These are phyloP conservation scores for Rostrohypoxylon terebratum DNA, from an alignment of 495 filamentous ascomycete species.

Conservation along the genomic window DNA sequence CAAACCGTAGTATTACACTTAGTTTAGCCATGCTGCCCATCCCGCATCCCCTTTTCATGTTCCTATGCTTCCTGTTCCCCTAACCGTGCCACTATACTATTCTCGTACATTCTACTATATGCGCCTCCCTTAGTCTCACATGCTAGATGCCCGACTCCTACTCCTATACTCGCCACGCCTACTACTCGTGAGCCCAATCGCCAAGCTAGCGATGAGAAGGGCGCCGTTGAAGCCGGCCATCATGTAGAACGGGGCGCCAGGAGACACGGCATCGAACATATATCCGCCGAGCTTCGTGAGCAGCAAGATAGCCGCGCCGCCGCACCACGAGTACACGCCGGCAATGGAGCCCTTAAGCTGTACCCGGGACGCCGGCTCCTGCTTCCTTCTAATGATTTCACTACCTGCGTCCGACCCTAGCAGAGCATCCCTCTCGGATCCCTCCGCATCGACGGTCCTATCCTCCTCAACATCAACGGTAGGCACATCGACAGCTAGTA, in stretches of 20 bases:
- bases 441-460: constrained; percentile 25
- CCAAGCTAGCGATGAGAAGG: constrained; percentile 69
- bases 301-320: constrained; percentile 89
- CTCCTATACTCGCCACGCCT: constrained; percentile 3
- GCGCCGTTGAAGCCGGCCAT: constrained; percentile 88
- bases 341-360: constrained; percentile 92
- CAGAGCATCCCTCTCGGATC: constrained; percentile 42
- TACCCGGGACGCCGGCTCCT: constrained; percentile 54
- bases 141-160: constrained; percentile 10
- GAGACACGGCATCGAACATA: constrained; percentile 77
- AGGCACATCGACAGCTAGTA: constrained; percentile 68
- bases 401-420: constrained; percentile 34
- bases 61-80: not conserved
- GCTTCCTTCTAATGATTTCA: constrained; percentile 3
- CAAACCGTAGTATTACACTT: constrained; percentile 1
- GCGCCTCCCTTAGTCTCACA: not conserved
- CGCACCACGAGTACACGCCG: constrained; percentile 89
- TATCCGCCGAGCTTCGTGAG: constrained; percentile 93
- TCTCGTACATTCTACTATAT: not conserved
- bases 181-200: constrained; percentile 48
- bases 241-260: constrained; percentile 88
- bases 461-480: constrained; percentile 47
- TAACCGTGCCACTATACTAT: not conserved
- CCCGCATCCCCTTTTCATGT: not conserved
- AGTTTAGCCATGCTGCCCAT: not conserved